Percentiles rank a stretch among this genome's conserved stretches.
phyloP scores from a whole-genome alignment of 2,329 filamentous ascomycete genomes.

The Furcasterigmium furcatum region DNA sequence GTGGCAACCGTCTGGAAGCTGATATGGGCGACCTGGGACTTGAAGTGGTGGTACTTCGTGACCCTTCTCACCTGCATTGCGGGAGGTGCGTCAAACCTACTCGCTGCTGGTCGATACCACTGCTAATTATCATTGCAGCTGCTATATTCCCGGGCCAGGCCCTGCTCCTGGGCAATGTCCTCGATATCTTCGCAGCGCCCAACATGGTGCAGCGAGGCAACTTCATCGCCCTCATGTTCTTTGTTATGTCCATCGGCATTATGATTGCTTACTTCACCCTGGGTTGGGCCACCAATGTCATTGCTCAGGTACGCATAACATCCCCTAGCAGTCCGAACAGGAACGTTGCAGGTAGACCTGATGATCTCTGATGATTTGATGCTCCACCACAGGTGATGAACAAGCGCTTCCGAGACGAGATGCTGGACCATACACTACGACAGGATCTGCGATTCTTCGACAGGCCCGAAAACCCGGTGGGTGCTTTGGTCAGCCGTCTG shows the following conservation, averaged over 20 bases:
- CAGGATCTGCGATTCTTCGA: constrained; percentile 41
- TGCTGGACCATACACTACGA: constrained; percentile 21
- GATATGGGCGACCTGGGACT: constrained; percentile 30
- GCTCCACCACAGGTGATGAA: constrained; percentile 10
- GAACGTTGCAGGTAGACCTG: too few species aligned
- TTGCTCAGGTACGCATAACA: constrained; percentile 20
- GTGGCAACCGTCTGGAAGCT: constrained; percentile 25
- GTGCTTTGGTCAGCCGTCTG: constrained; percentile 25
- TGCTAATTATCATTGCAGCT: constrained; percentile 8
- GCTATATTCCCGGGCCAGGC: constrained; percentile 26
- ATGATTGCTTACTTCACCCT: constrained; percentile 39
- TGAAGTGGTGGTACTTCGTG: constrained; percentile 25
- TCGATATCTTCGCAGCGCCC: constrained; percentile 22
- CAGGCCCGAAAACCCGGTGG: constrained; percentile 24
- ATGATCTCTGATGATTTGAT: too few species aligned
- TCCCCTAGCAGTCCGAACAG: not conserved
- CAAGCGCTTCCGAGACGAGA: constrained; percentile 17
- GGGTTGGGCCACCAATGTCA: constrained; percentile 29
- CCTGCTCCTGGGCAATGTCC: constrained; percentile 23
- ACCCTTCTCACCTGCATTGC: constrained; percentile 11
- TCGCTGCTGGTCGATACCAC: not conserved
- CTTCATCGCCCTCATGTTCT: constrained; percentile 54
- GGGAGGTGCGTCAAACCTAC: constrained; percentile 7
- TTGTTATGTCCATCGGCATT: constrained; percentile 41
- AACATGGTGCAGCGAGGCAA: constrained; percentile 32